These are phyloP conservation scores for Chlamydomonas applanata DNA, from an alignment of 139 green algal genomes.

Conservation along the genomic window DNA sequence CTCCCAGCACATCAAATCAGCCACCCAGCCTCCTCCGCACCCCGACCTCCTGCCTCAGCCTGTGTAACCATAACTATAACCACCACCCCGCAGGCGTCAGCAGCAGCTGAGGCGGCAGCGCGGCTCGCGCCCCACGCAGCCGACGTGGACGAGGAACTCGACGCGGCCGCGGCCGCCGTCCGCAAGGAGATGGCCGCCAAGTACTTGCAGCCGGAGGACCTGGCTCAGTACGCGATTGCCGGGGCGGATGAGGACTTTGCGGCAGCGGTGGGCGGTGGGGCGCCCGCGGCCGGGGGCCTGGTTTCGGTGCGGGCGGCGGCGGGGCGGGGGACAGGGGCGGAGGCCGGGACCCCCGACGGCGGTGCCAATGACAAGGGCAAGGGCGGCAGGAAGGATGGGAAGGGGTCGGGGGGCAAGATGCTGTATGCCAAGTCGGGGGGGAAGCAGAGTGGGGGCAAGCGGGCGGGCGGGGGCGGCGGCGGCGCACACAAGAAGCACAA, in stretches of 20 bases:
- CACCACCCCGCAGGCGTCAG: no score
- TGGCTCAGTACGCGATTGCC: conserved; percentile 70
- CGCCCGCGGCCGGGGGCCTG: conserved; percentile 29
- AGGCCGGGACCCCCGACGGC: background rate
- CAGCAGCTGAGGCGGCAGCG: background rate
- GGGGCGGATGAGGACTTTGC: conserved; percentile 56
- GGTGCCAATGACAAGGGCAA: background rate
- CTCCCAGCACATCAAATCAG: no score
- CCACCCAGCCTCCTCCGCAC: background rate
- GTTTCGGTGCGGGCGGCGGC: conserved; percentile 25
- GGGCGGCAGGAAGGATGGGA: background rate
- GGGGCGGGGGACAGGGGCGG: background rate
- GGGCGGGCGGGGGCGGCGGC: background rate
- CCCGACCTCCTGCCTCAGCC: background rate
- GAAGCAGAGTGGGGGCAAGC: background rate
- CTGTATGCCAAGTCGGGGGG: conserved; percentile 2
- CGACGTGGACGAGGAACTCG: conserved; percentile 78
- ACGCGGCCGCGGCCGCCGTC: conserved; percentile 67
- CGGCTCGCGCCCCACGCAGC: conserved; percentile 49
- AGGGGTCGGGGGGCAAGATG: background rate
- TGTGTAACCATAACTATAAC: no score
- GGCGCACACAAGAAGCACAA: conserved; percentile 3
- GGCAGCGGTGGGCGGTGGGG: conserved; percentile 42
- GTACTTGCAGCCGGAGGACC: conserved; percentile 63
- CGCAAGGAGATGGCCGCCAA: conserved; percentile 42